These are phyloP conservation scores for Vaccinium macrocarpon DNA, from an alignment of 148 eudicot species.

Conservation along the genomic window DNA sequence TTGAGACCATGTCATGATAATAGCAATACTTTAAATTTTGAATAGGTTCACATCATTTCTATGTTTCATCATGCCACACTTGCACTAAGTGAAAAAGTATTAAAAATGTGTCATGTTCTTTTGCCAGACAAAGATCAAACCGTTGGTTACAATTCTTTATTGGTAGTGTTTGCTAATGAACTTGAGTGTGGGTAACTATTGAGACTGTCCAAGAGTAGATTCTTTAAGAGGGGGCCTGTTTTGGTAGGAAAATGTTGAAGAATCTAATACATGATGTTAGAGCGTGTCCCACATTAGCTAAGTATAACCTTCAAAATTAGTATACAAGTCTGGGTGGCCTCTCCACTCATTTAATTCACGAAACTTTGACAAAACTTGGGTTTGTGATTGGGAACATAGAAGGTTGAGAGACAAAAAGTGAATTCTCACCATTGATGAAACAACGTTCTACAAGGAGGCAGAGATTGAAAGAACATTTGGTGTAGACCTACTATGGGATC, in stretches of 20 bases:
- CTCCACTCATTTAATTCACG: neutral
- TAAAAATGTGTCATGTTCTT: neutral
- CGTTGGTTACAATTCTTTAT: neutral
- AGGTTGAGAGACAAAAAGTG: neutral
- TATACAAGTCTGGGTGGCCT: too few species aligned
- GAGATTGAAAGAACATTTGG: neutral
- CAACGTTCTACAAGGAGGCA: neutral
- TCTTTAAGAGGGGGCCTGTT: neutral
- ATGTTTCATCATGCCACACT: neutral
- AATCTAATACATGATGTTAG: neutral
- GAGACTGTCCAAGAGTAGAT: neutral
- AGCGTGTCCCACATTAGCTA: too few species aligned
- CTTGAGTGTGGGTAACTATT: neutral
- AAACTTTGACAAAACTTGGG: neutral
- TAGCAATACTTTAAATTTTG: neutral
- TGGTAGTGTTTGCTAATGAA: neutral
- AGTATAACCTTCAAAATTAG: too few species aligned
- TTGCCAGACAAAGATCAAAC: neutral
- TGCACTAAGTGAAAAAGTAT: neutral
- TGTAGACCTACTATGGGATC: neutral
- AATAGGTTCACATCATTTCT: neutral
- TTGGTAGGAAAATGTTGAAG: neutral
- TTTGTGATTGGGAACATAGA: neutral
- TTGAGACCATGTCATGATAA: neutral
- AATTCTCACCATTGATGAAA: neutral